Percentiles rank a stretch among this genome's conserved stretches.
Conservation (phyloP, 2,329 filamentous ascomycete species). For the Ophiostoma novo-ulmi region DNA sequence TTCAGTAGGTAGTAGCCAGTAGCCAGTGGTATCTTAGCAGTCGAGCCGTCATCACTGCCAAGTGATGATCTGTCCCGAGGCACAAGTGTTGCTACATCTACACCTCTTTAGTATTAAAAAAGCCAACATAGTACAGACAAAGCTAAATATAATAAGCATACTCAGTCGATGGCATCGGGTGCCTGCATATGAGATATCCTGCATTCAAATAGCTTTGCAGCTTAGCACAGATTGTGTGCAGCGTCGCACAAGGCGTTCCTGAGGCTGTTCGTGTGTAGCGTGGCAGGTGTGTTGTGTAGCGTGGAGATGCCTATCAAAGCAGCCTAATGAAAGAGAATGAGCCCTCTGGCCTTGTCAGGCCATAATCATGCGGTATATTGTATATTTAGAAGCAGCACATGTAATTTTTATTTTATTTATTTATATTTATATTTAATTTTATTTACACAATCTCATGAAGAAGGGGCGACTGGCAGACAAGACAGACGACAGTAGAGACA, state of each 20-base stretch:
- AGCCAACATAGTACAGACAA: neutral
- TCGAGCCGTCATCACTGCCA: neutral
- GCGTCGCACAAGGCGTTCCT: slow-evolving; percentile 5
- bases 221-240: neutral
- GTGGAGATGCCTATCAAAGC: too few relatives aligned
- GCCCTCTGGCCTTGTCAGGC: too few relatives aligned
- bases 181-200: neutral
- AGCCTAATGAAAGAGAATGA: neutral
- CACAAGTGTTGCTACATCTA: neutral
- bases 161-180: neutral
- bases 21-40: neutral
- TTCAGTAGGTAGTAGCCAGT: too few relatives aligned
- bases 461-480: too few relatives aligned
- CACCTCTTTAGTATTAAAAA: too few relatives aligned
- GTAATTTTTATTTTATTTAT: too few relatives aligned
- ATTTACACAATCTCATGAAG: too few relatives aligned
- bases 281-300: neutral
- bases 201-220: too few relatives aligned
- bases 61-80: neutral
- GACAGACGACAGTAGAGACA: neutral
- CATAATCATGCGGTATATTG: too few relatives aligned
- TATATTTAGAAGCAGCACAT: too few relatives aligned
- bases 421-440: too few relatives aligned
- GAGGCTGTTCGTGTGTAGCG: slow-evolving; percentile 8
- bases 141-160: neutral